A percentile compares a stretch with the other conserved stretches of the same genome.
These are phyloP conservation scores for Ceratocystis harringtonii DNA, from an alignment of 2,329 filamentous ascomycete genomes.

Conservation along the genomic window DNA sequence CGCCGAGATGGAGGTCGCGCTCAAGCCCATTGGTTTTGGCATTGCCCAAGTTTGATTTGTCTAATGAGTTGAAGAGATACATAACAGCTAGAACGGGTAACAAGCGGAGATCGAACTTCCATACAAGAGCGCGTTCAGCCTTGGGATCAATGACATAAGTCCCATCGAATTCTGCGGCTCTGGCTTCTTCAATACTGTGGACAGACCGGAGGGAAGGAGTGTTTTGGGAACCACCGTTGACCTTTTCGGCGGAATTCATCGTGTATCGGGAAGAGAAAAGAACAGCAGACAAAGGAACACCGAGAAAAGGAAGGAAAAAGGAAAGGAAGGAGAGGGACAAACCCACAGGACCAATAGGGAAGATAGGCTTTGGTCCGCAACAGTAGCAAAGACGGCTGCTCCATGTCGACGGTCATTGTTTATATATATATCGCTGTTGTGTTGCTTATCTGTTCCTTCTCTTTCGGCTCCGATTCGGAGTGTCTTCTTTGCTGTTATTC, in stretches of 20 bases:
- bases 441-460: too few relatives aligned
- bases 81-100: constrained; percentile 40
- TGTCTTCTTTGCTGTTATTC: background rate
- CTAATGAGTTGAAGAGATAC: constrained; percentile 37
- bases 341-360: too few relatives aligned
- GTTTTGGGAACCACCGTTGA: background rate
- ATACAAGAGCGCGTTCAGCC: constrained; percentile 36
- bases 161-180: background rate
- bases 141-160: constrained; percentile 25
- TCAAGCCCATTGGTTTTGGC: constrained; percentile 39
- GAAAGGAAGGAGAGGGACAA: too few relatives aligned
- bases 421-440: too few relatives aligned
- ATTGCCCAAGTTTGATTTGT: constrained; percentile 33
- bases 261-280: background rate
- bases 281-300: background rate
- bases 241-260: background rate
- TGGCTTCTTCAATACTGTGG: constrained; percentile 11
- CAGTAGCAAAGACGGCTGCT: too few relatives aligned
- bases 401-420: too few relatives aligned
- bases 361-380: too few relatives aligned
- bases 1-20: constrained; percentile 36
- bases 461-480: too few relatives aligned
- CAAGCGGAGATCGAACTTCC: constrained; percentile 40
- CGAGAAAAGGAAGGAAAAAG: too few relatives aligned
- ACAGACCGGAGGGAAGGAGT: constrained; percentile 19